phyloP scores from a whole-genome alignment of 2,329 filamentous ascomycete genomes.

The Talaromyces funiculosus region DNA sequence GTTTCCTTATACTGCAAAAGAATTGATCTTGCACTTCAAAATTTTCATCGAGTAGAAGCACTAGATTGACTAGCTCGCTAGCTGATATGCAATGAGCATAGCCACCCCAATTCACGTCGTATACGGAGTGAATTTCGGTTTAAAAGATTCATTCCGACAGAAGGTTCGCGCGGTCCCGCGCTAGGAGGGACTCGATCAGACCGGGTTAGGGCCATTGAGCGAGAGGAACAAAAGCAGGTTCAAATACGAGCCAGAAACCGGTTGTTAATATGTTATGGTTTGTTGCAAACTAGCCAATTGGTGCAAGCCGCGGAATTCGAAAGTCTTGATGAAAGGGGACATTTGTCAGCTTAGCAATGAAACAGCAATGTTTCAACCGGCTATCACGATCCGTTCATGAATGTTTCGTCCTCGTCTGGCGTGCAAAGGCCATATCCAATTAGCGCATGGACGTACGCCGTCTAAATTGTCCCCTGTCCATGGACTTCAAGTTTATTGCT shows the following conservation, averaged over 20 bases:
- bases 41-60: neutral
- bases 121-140: neutral
- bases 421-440: neutral
- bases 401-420: neutral
- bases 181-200: neutral
- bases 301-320: neutral
- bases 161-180: neutral
- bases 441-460: neutral
- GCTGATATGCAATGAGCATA: neutral
- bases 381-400: neutral
- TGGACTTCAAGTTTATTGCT: neutral
- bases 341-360: too few relatives aligned
- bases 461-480: neutral
- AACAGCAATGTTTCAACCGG: neutral
- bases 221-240: neutral
- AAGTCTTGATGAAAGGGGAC: neutral
- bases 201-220: neutral
- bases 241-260: neutral
- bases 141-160: neutral
- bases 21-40: neutral
- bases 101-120: neutral
- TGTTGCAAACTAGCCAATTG: neutral
- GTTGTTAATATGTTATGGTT: neutral
- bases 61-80: neutral
- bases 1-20: neutral